phyloP scores from a whole-genome alignment of 208 protist species.

The Leishmania lainsoni region DNA sequence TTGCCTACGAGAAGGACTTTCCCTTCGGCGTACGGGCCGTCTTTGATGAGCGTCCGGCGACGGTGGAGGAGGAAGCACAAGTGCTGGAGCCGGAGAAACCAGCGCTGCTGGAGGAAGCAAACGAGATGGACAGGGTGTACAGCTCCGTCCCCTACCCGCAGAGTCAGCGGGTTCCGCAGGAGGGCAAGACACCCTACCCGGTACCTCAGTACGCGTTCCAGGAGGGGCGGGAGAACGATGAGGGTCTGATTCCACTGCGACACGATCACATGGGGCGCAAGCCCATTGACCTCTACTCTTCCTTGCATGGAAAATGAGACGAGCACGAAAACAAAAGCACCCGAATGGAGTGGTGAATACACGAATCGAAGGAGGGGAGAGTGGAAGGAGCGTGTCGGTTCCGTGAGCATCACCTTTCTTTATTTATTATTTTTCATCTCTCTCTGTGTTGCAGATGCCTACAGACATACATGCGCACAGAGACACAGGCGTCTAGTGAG shows the following conservation, averaged over 20 bases:
- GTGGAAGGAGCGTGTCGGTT: neutral
- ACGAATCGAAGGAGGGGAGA: neutral
- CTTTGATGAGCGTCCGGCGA: conserved; percentile 80
- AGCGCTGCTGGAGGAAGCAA: conserved; percentile 80
- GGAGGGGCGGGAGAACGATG: conserved; percentile 69
- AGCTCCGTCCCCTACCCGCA: conserved; percentile 69
- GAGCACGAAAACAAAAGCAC: neutral
- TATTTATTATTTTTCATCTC: neutral
- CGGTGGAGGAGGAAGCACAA: conserved; percentile 39
- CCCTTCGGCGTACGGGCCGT: conserved; percentile 85
- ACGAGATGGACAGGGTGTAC: conserved; percentile 83
- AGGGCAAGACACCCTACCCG: conserved; percentile 56
- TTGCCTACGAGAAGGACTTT: conserved; percentile 87
- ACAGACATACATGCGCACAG: neutral
- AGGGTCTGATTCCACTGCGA: conserved; percentile 67
- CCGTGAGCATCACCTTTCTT: neutral
- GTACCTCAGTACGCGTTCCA: conserved; percentile 72
- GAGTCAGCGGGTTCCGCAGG: conserved; percentile 29
- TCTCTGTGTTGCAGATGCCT: neutral
- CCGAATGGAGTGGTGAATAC: neutral
- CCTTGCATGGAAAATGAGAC: conserved; percentile 13
- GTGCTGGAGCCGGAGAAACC: conserved; percentile 54
- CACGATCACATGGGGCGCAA: conserved; percentile 42
- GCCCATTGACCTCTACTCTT: conserved; percentile 29
- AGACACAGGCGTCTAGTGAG: neutral